These are phyloP conservation scores for Scutellaria galericulata DNA, from an alignment of 257 asterid species.

Conservation along the genomic window DNA sequence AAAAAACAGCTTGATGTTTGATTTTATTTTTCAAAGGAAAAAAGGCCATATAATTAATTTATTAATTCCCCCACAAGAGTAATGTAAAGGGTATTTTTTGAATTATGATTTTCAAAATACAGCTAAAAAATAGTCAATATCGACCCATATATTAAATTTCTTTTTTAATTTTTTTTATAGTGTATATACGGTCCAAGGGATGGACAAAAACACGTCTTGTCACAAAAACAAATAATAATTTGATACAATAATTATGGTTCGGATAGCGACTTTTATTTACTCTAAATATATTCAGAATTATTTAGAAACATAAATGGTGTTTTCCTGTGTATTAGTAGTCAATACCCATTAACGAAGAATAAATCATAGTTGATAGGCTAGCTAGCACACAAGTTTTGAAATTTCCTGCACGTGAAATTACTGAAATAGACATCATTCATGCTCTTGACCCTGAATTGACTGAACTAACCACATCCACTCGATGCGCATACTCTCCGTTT, in stretches of 20 bases:
- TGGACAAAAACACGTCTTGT: slow-evolving; percentile 21
- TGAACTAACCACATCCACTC: slow-evolving; percentile 10
- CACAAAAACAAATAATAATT: slow-evolving; percentile 9
- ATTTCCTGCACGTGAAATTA: slow-evolving; percentile 26
- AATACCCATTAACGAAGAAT: slow-evolving; percentile 31
- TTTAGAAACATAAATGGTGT: slow-evolving; percentile 28
- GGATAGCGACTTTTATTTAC: slow-evolving; percentile 30
- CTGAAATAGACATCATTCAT: neutral
- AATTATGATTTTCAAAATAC: slow-evolving; percentile 1
- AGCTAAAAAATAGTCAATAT: slow-evolving; percentile 22
- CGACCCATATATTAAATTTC: slow-evolving; percentile 1
- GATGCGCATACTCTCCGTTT: neutral
- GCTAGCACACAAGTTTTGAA: slow-evolving; percentile 53
- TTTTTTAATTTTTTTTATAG: neutral
- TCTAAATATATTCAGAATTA: slow-evolving; percentile 16
- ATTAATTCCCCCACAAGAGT: slow-evolving; percentile 9
- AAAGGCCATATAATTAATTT: neutral
- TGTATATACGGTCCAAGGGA: neutral
- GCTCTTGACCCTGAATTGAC: slow-evolving; percentile 24
- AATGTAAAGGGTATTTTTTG: neutral
- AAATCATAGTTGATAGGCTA: slow-evolving; percentile 32
- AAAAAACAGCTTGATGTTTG: slow-evolving; percentile 21
- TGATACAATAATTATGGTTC: slow-evolving; percentile 31
- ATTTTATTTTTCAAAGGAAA: neutral
- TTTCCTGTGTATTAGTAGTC: slow-evolving; percentile 43